phyloP scores from a whole-genome alignment of 2,329 filamentous ascomycete genomes.

The Tolypocladium amazonense region DNA sequence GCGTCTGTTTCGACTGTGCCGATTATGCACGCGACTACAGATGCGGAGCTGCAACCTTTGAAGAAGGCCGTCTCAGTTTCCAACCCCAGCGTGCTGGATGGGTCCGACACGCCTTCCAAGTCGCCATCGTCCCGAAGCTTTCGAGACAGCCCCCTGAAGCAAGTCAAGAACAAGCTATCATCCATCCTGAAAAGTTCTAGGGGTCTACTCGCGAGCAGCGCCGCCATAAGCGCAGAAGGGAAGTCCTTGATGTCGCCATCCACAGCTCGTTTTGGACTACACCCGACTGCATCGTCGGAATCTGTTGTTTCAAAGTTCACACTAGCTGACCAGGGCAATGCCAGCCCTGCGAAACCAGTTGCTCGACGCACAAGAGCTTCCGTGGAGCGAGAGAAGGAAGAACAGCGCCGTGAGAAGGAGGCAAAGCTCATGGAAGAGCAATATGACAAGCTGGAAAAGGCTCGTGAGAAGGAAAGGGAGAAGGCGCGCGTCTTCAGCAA shows the following conservation, averaged over 20 bases:
- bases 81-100: conserved; percentile 35
- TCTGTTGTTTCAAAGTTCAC: conserved; percentile 23
- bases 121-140: conserved; percentile 45
- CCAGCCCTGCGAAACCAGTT: conserved; percentile 32
- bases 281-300: conserved; percentile 36
- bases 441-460: conserved; percentile 53
- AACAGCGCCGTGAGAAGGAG: conserved; percentile 57
- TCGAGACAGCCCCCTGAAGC: conserved; percentile 73
- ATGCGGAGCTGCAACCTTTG: conserved; percentile 19
- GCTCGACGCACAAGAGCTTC: conserved; percentile 46
- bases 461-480: conserved; percentile 58
- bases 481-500: conserved; percentile 51
- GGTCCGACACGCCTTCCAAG: conserved; percentile 39
- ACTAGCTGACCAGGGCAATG: conserved; percentile 7
- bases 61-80: conserved; percentile 54
- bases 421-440: conserved; percentile 50
- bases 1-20: conserved; percentile 48
- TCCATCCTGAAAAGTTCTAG: conserved; percentile 84
- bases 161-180: conserved; percentile 85
- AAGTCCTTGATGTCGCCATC: conserved; percentile 49
- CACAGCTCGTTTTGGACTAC: conserved; percentile 31
- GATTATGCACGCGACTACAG: conserved; percentile 7
- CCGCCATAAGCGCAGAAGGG: conserved; percentile 50
- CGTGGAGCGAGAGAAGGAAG: conserved; percentile 49
- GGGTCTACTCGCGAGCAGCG: conserved; percentile 72